Base-by-base conservation (phyloP, 2,329 filamentous ascomycete species). In the Aquanectria penicillioides region DNA sequence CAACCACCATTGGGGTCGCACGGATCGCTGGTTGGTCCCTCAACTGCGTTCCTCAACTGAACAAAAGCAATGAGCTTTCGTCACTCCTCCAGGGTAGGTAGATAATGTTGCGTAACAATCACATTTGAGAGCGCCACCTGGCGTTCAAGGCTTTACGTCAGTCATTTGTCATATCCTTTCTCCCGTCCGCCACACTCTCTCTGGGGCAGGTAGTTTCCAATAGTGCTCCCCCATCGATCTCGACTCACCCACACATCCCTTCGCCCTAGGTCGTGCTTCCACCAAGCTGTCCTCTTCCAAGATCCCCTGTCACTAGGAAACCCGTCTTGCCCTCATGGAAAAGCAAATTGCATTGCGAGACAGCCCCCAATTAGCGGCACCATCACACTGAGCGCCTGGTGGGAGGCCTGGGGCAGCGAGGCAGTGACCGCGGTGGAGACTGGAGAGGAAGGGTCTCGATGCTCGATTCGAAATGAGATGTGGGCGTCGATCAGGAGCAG, bases 331-430 rank as follows among this genome's bases (percentile, higher is more conserved):
- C 17, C 26, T 31, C 31, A 26, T 52, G 38, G 34, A 55, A 56
- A 55, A 55, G 43, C 22, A 65, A 61, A 67, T 57, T 58, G 31
- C 53, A 41, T 59, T 56, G 56, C 46, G 31, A 69, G 60, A 67
- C 64, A 58, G 41, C 22, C 25, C 41, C n/a, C 11, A 47, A 34
- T 33, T 44, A 25, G 47, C 46, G 53, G n/a, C 47, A 43, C 25
- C 15, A 22, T 53, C 41, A 40, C 26, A 38, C 18, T 31, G 25
- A 20, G 26, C 17, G 15, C 29, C 3, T 55, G 10, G 7, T 15
- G 22, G 20, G 15, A 31, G 28, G 28, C 38, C 26, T 25, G 43
- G 38, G 44, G 43, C 41, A 38, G 29, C 34, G 7, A 28, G 10
- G 44, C 13, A 18, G 22, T 18, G 26, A 34, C 41, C 5, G 13